phyloP scores from a whole-genome alignment of 208 protist species.

The Acanthamoeba quina region DNA sequence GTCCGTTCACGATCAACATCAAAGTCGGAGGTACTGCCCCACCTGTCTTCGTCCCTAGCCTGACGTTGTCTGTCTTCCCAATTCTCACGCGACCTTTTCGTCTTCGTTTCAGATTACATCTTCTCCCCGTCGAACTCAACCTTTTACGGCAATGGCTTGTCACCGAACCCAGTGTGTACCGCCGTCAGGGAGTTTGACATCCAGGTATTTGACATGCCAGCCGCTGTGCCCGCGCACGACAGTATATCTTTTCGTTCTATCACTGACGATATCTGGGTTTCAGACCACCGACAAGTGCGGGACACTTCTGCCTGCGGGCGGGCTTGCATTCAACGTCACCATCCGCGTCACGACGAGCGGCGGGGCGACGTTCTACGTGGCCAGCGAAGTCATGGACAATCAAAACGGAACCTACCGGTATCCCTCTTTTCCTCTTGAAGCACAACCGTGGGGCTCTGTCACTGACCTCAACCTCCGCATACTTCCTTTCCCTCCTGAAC shows the following conservation, averaged over 20 bases:
- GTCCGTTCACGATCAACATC: slow-evolving; percentile 56
- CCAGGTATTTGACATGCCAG: background rate
- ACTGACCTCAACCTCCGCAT: background rate
- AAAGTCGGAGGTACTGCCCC: background rate
- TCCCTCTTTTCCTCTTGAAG: background rate
- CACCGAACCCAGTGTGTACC: slow-evolving; percentile 46
- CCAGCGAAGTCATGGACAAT: slow-evolving; percentile 33
- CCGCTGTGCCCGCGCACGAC: background rate
- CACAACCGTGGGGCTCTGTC: background rate
- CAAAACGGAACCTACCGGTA: slow-evolving; percentile 67
- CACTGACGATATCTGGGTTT: background rate
- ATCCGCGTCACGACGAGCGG: background rate
- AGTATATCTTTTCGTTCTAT: background rate
- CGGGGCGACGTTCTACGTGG: background rate
- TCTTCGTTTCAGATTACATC: slow-evolving; percentile 9
- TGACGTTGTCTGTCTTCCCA: background rate
- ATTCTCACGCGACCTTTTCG: background rate
- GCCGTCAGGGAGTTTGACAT: slow-evolving; percentile 50
- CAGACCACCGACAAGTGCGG: slow-evolving; percentile 15
- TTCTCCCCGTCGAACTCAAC: slow-evolving; percentile 15
- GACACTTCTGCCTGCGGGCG: background rate
- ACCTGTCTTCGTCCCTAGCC: background rate
- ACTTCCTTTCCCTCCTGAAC: background rate
- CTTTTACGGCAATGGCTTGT: slow-evolving; percentile 41
- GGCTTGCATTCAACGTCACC: slow-evolving; percentile 11